Evolutionary conservation across 1,139 yeast species (phyloP).

Genomic region (Lodderomyces elongisporus): DNA sequence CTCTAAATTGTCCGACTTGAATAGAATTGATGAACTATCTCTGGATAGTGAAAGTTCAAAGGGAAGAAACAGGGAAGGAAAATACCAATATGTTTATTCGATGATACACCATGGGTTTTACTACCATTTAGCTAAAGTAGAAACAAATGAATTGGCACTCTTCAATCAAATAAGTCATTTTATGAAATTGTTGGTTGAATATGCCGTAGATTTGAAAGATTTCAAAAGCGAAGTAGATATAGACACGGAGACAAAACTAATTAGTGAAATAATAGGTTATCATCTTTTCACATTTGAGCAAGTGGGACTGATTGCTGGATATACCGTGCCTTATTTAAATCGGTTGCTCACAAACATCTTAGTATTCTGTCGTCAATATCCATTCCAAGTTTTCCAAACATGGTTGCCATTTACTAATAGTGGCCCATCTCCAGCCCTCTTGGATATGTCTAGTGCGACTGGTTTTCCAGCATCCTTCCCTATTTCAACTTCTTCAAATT

Average conservation of each 20-base stretch:
- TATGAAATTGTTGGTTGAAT: slow-evolving; percentile 1
- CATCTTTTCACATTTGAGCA: not conserved
- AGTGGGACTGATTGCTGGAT: not conserved
- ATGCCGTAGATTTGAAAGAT: not conserved
- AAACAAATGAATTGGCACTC: not conserved
- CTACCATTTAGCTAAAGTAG: not conserved
- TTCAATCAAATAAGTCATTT: slow-evolving; percentile 2
- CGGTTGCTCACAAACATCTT: slow-evolving; percentile 5
- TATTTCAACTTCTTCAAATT: too few relatives aligned
- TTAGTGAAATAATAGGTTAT: slow-evolving; percentile 1
- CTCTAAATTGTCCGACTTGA: slow-evolving; percentile 1
- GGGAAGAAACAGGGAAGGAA: not conserved
- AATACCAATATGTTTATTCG: not conserved
- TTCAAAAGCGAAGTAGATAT: not conserved
- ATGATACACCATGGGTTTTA: slow-evolving; percentile 1
- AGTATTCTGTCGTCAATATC: slow-evolving; percentile 3
- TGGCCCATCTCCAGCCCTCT: too few relatives aligned
- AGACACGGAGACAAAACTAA: not conserved
- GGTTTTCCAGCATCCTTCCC: too few relatives aligned
- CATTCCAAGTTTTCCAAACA: not conserved
- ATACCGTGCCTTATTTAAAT: slow-evolving; percentile 5
- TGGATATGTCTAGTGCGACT: too few relatives aligned
- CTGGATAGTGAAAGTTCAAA: not conserved
- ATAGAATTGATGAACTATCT: not conserved
- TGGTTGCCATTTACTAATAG: too few relatives aligned